These are phyloP conservation scores for Aspergillus aculeatus DNA, from an alignment of 2,329 filamentous ascomycete species.

Conservation along the genomic window DNA sequence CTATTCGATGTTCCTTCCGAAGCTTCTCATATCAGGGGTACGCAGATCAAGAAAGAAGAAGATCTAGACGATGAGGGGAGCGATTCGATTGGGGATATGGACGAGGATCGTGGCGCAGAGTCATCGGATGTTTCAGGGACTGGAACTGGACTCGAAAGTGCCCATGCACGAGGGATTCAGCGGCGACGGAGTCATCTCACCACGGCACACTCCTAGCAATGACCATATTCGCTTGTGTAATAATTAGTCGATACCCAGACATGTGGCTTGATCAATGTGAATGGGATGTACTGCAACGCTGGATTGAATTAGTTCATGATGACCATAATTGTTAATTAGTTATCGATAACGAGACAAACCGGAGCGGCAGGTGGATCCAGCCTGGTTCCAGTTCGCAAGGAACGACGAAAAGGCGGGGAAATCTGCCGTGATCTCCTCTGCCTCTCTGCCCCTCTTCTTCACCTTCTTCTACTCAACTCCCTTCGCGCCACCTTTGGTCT, in stretches of 20 bases:
- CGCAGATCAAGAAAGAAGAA: conserved; percentile 28
- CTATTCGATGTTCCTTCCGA: conserved; percentile 6
- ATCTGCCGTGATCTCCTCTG: conserved; percentile 3
- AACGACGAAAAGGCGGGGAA: conserved; percentile 13
- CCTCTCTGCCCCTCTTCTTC: conserved; percentile 8
- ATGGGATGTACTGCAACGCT: neutral
- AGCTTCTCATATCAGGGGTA: neutral
- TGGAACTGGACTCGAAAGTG: conserved; percentile 52
- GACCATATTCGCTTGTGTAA: neutral
- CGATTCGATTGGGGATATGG: conserved; percentile 5
- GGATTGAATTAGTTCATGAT: neutral
- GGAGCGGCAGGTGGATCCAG: conserved; percentile 14
- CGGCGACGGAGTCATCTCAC: conserved; percentile 32
- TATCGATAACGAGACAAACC: conserved; percentile 23
- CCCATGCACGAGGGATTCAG: conserved; percentile 31
- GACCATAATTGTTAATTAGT: neutral
- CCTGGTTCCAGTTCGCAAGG: neutral
- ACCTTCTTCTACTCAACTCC: conserved; percentile 10
- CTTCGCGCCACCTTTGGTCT: conserved; percentile 1
- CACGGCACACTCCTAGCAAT: conserved; percentile 11
- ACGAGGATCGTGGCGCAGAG: conserved; percentile 16
- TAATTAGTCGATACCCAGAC: conserved; percentile 4
- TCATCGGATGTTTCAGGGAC: conserved; percentile 49
- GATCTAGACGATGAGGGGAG: conserved; percentile 12
- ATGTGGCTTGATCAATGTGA: neutral